phyloP scores from a whole-genome alignment of 345 rosid species.

The Eucalyptus tenuipes region DNA sequence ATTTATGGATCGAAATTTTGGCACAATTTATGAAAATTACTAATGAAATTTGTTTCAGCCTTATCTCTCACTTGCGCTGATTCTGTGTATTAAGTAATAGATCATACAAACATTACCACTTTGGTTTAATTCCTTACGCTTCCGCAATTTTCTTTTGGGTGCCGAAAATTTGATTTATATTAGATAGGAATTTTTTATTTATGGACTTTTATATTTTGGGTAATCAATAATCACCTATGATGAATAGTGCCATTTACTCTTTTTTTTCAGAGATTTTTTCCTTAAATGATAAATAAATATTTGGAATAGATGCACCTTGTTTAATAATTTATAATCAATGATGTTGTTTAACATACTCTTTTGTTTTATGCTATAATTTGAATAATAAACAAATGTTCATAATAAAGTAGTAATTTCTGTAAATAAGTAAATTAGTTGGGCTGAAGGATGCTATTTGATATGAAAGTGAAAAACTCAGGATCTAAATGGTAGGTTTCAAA shows the following conservation, averaged over 20 bases:
- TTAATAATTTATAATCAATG: background rate
- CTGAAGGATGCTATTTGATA: background rate
- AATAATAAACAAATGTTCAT: background rate
- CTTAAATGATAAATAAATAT: background rate
- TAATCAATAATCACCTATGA: background rate
- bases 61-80: accelerated
- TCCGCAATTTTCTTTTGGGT: background rate
- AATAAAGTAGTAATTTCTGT: background rate
- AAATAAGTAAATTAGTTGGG: background rate
- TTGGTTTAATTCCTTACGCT: background rate
- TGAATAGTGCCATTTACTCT: background rate
- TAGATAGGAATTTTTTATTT: background rate
- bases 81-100: background rate
- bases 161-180: background rate
- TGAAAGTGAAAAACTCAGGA: background rate
- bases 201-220: background rate
- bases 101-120: too few species aligned
- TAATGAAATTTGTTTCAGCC: accelerated
- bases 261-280: background rate
- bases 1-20: background rate
- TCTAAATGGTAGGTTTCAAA: background rate
- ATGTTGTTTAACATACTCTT: background rate
- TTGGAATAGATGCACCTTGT: background rate
- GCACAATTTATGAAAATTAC: background rate
- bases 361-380: background rate